A percentile compares a stretch with the other conserved stretches of the same genome.
Conservation (phyloP, 768 basidiomycete species). For the Phanerochaete carnosa region DNA sequence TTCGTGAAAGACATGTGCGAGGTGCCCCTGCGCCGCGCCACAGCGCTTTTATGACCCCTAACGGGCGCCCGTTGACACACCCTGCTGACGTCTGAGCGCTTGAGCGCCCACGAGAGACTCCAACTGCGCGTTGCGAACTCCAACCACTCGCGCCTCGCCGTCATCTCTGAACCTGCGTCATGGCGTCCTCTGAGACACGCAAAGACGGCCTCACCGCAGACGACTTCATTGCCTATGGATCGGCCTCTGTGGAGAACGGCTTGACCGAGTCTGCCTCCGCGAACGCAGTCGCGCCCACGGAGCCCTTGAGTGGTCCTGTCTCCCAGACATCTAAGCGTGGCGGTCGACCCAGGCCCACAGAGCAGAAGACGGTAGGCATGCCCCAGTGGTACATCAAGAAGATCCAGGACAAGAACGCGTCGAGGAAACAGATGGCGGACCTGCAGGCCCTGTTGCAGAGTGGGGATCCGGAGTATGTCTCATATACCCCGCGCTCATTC, state of each 20-base stretch:
- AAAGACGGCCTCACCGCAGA: not conserved
- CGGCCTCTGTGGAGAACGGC: not conserved
- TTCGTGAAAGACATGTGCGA: not conserved
- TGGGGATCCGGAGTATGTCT: conserved; percentile 67
- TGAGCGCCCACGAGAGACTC: not conserved
- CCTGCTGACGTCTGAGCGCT: not conserved
- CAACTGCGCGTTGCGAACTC: not conserved
- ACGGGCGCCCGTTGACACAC: not conserved
- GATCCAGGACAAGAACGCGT: conserved; percentile 84
- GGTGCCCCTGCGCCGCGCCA: not conserved
- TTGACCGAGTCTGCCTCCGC: not conserved
- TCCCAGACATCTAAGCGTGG: not conserved
- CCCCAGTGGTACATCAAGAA: conserved; percentile 94
- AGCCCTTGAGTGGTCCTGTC: not conserved
- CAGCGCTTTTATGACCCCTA: not conserved
- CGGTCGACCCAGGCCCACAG: not conserved
- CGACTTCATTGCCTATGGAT: conserved; percentile 1
- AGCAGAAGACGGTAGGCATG: conserved; percentile 44
- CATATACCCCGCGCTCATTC: not conserved
- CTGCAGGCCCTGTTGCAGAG: conserved; percentile 77
- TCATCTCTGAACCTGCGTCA: not conserved
- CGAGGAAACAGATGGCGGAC: conserved; percentile 71
- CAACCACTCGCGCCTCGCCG: not conserved
- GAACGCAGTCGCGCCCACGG: not conserved
- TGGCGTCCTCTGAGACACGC: not conserved